These are phyloP conservation scores for Calonectria hongkongensis DNA, from an alignment of 2,329 filamentous ascomycete genomes.

Conservation along the genomic window DNA sequence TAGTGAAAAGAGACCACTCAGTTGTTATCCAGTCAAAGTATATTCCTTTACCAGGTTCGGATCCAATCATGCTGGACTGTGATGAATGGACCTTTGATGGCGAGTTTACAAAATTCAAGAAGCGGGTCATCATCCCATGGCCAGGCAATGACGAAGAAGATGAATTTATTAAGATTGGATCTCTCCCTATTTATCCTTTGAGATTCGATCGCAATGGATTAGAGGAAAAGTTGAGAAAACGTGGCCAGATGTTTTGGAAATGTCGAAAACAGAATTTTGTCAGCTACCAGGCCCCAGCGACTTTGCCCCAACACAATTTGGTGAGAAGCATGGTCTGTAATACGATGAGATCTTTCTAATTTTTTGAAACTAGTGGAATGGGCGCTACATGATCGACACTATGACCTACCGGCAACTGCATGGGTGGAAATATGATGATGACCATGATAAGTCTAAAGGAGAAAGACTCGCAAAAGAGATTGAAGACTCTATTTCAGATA, in stretches of 20 bases:
- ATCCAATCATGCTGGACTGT: constrained; percentile 14
- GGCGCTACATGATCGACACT: constrained; percentile 13
- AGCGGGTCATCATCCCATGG: neutral
- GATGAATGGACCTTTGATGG: constrained; percentile 7
- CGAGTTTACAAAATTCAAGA: constrained; percentile 1
- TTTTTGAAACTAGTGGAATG: neutral
- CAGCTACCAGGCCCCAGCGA: neutral
- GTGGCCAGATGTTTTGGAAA: constrained; percentile 11
- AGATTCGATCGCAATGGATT: neutral
- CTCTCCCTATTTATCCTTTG: neutral
- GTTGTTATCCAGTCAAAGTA: neutral
- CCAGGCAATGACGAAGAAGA: neutral
- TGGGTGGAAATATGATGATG: neutral
- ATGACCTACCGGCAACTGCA: neutral
- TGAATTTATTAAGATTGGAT: neutral
- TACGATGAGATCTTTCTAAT: neutral
- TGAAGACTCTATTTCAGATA: neutral
- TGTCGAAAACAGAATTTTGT: constrained; percentile 1
- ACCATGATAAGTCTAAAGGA: neutral
- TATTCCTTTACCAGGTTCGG: neutral
- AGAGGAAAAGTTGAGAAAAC: constrained; percentile 1
- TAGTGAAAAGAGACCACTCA: neutral
- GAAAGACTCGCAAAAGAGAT: neutral
- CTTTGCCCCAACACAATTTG: neutral
- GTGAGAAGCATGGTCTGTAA: neutral